Conservation (phyloP, 129 eudicot genomes). For the sunflower (Helianthus annuus) region DNA sequence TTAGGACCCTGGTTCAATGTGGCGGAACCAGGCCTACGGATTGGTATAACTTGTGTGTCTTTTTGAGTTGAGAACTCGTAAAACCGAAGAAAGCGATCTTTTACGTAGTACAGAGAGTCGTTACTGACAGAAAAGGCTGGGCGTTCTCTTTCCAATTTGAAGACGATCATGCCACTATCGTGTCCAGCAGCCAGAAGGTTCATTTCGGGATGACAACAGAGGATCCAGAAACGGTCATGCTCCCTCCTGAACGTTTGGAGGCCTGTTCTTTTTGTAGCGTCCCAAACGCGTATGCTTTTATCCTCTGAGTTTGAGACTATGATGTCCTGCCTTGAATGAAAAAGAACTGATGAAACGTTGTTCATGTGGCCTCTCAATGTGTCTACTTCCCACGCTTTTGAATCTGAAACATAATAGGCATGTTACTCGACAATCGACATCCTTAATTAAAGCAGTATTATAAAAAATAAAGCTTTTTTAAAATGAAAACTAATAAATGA, state of each 20-base stretch:
- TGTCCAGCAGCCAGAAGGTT: slow-evolving; percentile 73
- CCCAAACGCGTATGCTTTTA: slow-evolving; percentile 72
- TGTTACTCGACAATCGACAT: not conserved
- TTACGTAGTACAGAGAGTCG: slow-evolving; percentile 51
- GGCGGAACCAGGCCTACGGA: slow-evolving; percentile 64
- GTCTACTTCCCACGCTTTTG: slow-evolving; percentile 83
- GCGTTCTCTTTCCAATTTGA: slow-evolving; percentile 65
- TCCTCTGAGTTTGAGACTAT: slow-evolving; percentile 72
- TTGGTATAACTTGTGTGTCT: slow-evolving; percentile 59
- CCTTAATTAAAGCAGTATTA: not conserved
- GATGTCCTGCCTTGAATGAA: slow-evolving; percentile 59
- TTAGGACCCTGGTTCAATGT: slow-evolving; percentile 57
- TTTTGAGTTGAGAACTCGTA: slow-evolving; percentile 62
- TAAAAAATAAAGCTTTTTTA: not conserved
- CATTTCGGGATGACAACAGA: slow-evolving; percentile 63
- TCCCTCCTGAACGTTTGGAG: slow-evolving; percentile 68
- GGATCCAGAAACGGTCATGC: slow-evolving; percentile 74
- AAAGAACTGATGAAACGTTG: slow-evolving; percentile 64
- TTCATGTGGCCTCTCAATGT: slow-evolving; percentile 76
- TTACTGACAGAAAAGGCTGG: slow-evolving; percentile 58
- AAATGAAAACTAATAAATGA: not conserved
- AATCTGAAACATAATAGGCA: slow-evolving; percentile 34
- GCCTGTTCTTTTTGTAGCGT: slow-evolving; percentile 69
- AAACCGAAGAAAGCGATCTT: slow-evolving; percentile 59
- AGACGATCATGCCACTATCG: slow-evolving; percentile 72